Base-by-base conservation (phyloP, 306 rosid species). In the Prosopis cineraria region DNA sequence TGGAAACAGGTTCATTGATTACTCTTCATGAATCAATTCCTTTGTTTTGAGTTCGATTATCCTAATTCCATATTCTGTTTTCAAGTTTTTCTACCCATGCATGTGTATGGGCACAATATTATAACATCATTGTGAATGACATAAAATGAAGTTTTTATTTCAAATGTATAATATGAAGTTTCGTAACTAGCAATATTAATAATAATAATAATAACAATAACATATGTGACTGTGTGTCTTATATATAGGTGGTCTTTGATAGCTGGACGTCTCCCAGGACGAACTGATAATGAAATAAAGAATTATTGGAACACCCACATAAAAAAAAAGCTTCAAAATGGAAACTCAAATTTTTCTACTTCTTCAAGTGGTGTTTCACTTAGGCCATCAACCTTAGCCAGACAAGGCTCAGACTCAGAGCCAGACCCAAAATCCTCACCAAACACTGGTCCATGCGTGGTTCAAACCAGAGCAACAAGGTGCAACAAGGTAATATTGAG, bases 221-320 rank as follows among this genome's bases (percentile, higher is more conserved):
- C n/a, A n/a, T n/a, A n/a, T n/a, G n/a, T n/a, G n/a, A 3, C 22
- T 14, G 53, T 17, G 24, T 7, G 12, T 10, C 70, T 34, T 34
- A 34, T 41, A 10, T 13, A 77, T 75, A 88, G 91, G 75, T 88
- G 91, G 91, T 83, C 91, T 22, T 39, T 88, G 63, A 88, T 88
- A 37, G 91, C 91, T 76, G 91, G 91, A 52, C 83, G 91, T 70
- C 84, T 88, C 24, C 91, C 91, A 6, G 89, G 91, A 75, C 85
- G 91, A 85, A 88, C 91, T 85, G 91, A 88, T 84, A 88, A 88
- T 83, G 89, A 88, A 85, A 88, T 88, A 29, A 88, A 88, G 67
- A 88, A 88, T 40, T 85, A 85, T 39, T 88, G 91, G 91, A 83
- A 88, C 77, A 88, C 91, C 20, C 85, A 69, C 16, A 82, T 91